Evolutionary conservation across 306 rosid genomes (phyloP).

Genomic region (Quercus suber): DNA sequence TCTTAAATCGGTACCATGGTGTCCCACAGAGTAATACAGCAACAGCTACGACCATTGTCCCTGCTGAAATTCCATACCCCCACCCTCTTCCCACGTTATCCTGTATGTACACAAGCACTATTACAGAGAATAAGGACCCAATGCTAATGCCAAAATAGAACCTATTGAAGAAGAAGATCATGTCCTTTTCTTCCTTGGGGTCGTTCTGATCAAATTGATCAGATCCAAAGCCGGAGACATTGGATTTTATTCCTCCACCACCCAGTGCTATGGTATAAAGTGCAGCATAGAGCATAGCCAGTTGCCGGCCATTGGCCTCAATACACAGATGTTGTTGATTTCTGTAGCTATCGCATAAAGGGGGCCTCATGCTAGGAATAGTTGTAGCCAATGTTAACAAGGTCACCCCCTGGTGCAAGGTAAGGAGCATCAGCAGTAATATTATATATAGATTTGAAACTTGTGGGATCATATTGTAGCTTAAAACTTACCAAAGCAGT

Average conservation of each 20-base stretch:
- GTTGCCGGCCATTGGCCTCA: constrained; percentile 56
- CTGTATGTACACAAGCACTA: constrained; percentile 81
- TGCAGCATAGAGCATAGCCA: constrained; percentile 65
- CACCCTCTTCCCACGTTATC: constrained; percentile 81
- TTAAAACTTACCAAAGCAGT: constrained; percentile 55
- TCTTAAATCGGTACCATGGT: constrained; percentile 58
- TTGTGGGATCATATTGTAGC: not conserved
- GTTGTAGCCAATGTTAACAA: constrained; percentile 70
- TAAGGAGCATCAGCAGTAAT: constrained; percentile 4
- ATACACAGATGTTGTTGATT: constrained; percentile 60
- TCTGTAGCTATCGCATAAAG: constrained; percentile 47
- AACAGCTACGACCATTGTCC: constrained; percentile 57
- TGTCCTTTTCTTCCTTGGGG: constrained; percentile 76
- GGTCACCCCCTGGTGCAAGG: constrained; percentile 55
- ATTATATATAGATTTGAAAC: not conserved
- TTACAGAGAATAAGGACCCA: constrained; percentile 76
- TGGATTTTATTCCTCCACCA: constrained; percentile 91
- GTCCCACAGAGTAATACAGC: constrained; percentile 62
- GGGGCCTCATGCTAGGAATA: constrained; percentile 74
- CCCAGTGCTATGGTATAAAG: constrained; percentile 72
- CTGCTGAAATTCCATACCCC: constrained; percentile 93
- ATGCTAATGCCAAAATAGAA: constrained; percentile 79
- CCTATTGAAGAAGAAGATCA: constrained; percentile 95
- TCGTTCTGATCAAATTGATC: constrained; percentile 66
- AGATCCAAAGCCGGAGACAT: constrained; percentile 85